Evolutionary conservation across 75 land plant genomes (phyloP).

Genomic region (Cupressus sempervirens): DNA sequence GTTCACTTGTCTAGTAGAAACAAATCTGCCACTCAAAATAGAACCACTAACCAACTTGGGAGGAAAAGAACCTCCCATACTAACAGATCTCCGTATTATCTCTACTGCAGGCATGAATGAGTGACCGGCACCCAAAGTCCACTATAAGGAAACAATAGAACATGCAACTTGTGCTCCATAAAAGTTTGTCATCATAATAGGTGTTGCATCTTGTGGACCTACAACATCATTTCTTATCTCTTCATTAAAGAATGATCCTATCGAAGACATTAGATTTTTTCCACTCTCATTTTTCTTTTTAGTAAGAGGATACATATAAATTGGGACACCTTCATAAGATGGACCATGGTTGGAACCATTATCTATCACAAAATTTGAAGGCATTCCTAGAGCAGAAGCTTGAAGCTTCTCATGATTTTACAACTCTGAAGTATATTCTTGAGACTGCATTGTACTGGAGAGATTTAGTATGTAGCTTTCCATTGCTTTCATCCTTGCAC

Average conservation of each 20-base stretch:
- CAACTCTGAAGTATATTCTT: conserved; percentile 44
- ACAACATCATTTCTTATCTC: conserved; percentile 36
- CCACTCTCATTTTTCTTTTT: conserved; percentile 29
- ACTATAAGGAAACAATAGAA: conserved; percentile 49
- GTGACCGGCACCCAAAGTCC: conserved; percentile 39
- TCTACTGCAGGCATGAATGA: conserved; percentile 66
- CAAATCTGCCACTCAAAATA: too few relatives aligned
- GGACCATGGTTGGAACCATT: conserved; percentile 65
- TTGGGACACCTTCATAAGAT: too few relatives aligned
- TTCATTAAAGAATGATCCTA: conserved; percentile 25
- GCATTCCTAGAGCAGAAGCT: conserved; percentile 62
- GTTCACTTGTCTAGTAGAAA: too few relatives aligned
- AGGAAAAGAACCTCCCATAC: too few relatives aligned
- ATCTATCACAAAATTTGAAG: conserved; percentile 52
- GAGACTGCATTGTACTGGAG: conserved; percentile 55
- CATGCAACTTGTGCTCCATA: conserved; percentile 31
- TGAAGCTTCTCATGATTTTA: conserved; percentile 71
- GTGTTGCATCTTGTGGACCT: conserved; percentile 23
- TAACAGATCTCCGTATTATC: conserved; percentile 38
- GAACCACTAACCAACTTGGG: too few relatives aligned
- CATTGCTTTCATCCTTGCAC: too few relatives aligned
- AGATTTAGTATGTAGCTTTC: conserved; percentile 48
- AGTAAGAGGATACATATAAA: too few relatives aligned
- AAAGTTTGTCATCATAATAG: conserved; percentile 34
- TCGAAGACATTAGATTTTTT: neutral